Percentiles rank a stretch among this genome's conserved stretches.
Conservation (phyloP, 352 stramenopile species). For the Phytophthora parvispora region DNA sequence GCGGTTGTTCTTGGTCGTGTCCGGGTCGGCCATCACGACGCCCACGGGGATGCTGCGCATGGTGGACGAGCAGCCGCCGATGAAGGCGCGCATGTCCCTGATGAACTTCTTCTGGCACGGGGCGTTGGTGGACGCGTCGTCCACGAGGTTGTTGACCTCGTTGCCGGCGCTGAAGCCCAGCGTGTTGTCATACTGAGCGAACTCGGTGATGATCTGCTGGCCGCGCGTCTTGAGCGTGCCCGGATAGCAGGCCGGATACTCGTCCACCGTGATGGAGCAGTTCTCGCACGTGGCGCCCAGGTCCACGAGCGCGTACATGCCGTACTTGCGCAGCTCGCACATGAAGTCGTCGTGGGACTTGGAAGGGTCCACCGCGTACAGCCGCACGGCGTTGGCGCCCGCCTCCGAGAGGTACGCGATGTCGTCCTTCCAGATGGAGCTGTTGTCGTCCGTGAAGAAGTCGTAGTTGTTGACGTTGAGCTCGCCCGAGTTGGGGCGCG, state of each 20-base stretch:
- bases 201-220: conserved; percentile 80
- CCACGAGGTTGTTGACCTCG: conserved; percentile 81
- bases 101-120: conserved; percentile 93
- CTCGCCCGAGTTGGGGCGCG: conserved; percentile 78
- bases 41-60: conserved; percentile 82
- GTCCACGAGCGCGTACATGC: conserved; percentile 87
- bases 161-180: conserved; percentile 87
- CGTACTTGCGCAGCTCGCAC: conserved; percentile 72
- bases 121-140: conserved; percentile 57
- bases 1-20: conserved; percentile 57
- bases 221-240: conserved; percentile 70
- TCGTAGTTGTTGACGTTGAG: conserved; percentile 85
- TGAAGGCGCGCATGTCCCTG: conserved; percentile 85
- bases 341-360: conserved; percentile 92
- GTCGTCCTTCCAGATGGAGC: conserved; percentile 84
- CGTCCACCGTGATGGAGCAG: conserved; percentile 66
- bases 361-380: conserved; percentile 89
- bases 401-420: conserved; percentile 67
- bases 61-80: conserved; percentile 59
- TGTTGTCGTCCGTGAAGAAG: conserved; percentile 72
- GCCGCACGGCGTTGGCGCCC: conserved; percentile 79
- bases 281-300: conserved; percentile 65
- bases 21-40: conserved; percentile 71
- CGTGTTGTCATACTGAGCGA: conserved; percentile 90
- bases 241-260: conserved; percentile 70